Evolutionary conservation across 306 rosid genomes (phyloP).

Genomic region (Gastrolobium villosum): DNA sequence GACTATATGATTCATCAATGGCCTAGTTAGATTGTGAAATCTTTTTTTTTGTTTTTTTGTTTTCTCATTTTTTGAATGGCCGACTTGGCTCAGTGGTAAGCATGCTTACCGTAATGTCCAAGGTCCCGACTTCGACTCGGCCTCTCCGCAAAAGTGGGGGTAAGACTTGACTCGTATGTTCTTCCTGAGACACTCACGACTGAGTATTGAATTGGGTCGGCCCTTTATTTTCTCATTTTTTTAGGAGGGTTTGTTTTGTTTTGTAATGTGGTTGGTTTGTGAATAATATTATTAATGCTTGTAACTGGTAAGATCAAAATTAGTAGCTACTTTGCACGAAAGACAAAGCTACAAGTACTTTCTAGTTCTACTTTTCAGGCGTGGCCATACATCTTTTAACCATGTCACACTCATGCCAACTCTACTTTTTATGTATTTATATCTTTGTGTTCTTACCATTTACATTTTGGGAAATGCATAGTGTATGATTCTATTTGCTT

Average conservation of each 20-base stretch:
- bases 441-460: constrained; percentile 5
- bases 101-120: no score
- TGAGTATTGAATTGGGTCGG: no score
- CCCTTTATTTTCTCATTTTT: not conserved
- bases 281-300: constrained; percentile 39
- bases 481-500: constrained; percentile 42
- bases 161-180: no score
- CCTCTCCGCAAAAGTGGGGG: no score
- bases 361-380: constrained; percentile 55
- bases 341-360: constrained; percentile 39
- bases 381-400: constrained; percentile 57
- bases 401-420: constrained; percentile 57
- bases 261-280: constrained; percentile 32
- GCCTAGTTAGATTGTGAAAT: constrained; percentile 22
- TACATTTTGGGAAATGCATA: constrained; percentile 45
- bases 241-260: not conserved
- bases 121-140: no score
- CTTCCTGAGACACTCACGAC: no score
- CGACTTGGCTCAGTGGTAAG: no score
- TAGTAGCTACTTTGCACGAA: constrained; percentile 9
- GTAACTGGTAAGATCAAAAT: not conserved
- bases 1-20: constrained; percentile 40
- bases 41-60: not conserved
- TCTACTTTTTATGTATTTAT: constrained; percentile 25
- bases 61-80: not conserved